Evolutionary conservation across 2,329 filamentous ascomycete species (phyloP), one percentile per base, ranked within the genome.

Genomic region (Colletotrichum caudatum): DNA sequence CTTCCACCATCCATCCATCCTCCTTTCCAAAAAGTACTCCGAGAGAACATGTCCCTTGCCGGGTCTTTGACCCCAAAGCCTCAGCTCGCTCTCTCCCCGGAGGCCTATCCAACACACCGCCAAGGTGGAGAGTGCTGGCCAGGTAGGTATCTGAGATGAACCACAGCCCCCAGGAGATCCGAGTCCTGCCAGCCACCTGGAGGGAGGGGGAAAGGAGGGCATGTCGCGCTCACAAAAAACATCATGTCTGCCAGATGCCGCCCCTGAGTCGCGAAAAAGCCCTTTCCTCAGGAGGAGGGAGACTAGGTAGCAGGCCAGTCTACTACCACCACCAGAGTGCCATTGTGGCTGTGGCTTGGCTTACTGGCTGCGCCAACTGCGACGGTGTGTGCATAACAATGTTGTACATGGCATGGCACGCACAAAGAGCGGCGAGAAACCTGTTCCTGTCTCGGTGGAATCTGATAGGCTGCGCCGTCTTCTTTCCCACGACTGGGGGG

Each of bases 141-240:
- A n/a, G n/a, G n/a, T 57, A 58, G 62, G 68, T 44, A 51, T 57
- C 50, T 50, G 12, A 62, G 67, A 67, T 48, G 57, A 70, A 67
- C 48, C 56, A 51, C 20, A 35, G 64, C 48, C 57, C 48, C 57
- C 66, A 51, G 64, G 48, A 58, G 57, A 58, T 44, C 41, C n/a
- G 35, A 44, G 16, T 54, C 53, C n/a, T 20, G 9, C 37, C 41
- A 33, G 35, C 46, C 41, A 35, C 48, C 11, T n/a, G 41, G 18
- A 3, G 18, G 6, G 18, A 18, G n/a, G n/a, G n/a, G n/a, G n/a
- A n/a, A n/a, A n/a, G 41, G 18, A 3, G 18, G 6, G 18, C 18
- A 41, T 44, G 51, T 51, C 46, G 54, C 59, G 39, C 39, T 48
- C 59, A 62, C 44, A n/a, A 26, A 26, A 33, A 12, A n/a, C n/a